phyloP scores from a whole-genome alignment of 441 rosid species.

The Macaranga tanarius region DNA sequence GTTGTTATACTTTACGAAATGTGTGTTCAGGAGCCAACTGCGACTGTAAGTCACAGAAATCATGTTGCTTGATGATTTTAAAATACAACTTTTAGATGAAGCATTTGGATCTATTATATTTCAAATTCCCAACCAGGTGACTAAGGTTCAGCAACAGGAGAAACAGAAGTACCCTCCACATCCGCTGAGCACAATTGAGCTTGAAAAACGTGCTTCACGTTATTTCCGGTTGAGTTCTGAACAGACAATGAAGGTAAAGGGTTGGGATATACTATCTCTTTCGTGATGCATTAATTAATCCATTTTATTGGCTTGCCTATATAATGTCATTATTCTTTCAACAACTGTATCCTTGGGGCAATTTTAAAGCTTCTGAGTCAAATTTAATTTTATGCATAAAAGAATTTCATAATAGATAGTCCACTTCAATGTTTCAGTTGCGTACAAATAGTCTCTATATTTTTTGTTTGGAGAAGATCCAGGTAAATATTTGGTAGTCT shows the following conservation, averaged over 20 bases:
- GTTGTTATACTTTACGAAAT: conserved; percentile 84
- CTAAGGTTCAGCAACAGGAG: conserved; percentile 76
- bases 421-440: conserved; percentile 8
- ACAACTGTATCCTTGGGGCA: neutral
- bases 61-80: conserved; percentile 21
- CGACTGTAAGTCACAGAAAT: conserved; percentile 60
- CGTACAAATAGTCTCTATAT: neutral
- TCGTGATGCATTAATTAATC: neutral
- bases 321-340: conserved; percentile 3
- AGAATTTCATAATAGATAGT: neutral
- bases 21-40: conserved; percentile 88
- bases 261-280: conserved; percentile 9
- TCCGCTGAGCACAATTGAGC: conserved; percentile 95
- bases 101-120: conserved; percentile 12
- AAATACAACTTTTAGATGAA: conserved; percentile 21
- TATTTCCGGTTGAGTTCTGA: conserved; percentile 95
- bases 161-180: conserved; percentile 79
- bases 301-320: neutral
- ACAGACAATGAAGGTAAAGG: conserved; percentile 86
- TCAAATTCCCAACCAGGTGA: conserved; percentile 51
- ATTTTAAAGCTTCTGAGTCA: neutral
- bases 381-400: neutral
- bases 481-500: neutral
- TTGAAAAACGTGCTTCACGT: conserved; percentile 94
- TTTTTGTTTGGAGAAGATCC: neutral